Conservation (phyloP, 768 basidiomycete species). For the Lyophyllum decastes region DNA sequence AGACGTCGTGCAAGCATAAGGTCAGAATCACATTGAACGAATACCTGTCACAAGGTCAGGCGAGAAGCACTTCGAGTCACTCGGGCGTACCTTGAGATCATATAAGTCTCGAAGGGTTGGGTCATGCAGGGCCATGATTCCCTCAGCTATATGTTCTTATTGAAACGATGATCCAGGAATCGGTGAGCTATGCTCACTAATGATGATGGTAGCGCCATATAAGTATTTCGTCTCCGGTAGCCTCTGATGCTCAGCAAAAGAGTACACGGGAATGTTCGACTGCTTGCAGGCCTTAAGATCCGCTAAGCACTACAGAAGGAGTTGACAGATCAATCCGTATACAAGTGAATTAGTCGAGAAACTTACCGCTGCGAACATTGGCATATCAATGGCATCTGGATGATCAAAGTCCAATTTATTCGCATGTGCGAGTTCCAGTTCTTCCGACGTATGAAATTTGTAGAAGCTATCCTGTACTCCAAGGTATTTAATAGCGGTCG, state of each 20-base stretch:
- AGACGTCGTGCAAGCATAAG: conserved; percentile 96
- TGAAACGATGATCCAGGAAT: neutral
- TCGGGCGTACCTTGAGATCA: conserved; percentile 77
- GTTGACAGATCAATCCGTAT: neutral
- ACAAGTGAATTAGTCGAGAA: conserved; percentile 1
- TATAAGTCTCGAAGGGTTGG: conserved; percentile 77
- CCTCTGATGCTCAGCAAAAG: conserved; percentile 88
- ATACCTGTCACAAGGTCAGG: conserved; percentile 48
- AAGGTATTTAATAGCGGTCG: neutral
- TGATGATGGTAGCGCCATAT: conserved; percentile 92
- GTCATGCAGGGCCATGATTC: conserved; percentile 89
- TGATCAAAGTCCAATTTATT: conserved; percentile 88
- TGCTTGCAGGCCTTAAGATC: conserved; percentile 86
- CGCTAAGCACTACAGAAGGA: conserved; percentile 62
- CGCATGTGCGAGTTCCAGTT: conserved; percentile 80
- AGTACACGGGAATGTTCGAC: conserved; percentile 92
- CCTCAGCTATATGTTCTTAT: conserved; percentile 59
- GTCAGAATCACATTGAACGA: conserved; percentile 93
- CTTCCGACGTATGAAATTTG: conserved; percentile 74
- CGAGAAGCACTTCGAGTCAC: neutral
- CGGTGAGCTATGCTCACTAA: conserved; percentile 46
- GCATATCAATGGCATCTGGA: conserved; percentile 91
- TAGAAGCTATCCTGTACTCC: conserved; percentile 87
- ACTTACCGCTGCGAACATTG: conserved; percentile 75
- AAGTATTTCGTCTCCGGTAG: conserved; percentile 80